Conservation (phyloP, 306 rosid species). For the Quercus alba region DNA sequence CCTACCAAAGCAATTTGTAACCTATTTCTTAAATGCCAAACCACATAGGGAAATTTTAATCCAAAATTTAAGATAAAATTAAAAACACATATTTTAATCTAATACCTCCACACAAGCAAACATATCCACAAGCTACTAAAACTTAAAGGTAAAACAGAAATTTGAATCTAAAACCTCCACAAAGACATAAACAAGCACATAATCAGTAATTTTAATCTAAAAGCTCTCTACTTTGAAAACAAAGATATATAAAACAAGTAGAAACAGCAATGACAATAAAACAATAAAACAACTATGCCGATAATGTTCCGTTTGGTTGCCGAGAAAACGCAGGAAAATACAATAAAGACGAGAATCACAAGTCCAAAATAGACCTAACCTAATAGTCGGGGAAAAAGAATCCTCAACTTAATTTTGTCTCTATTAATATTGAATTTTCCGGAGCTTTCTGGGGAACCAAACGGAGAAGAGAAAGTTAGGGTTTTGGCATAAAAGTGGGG, state of each 20-base stretch:
- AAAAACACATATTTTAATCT: no score
- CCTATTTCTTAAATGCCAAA: no score
- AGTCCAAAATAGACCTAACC: not conserved
- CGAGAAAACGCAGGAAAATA: not conserved
- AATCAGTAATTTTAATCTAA: no score
- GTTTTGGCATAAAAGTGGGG: not conserved
- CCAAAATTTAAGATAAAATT: no score
- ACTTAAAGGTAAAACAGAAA: no score
- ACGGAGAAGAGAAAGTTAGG: constrained; percentile 10
- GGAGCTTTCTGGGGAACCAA: constrained; percentile 8
- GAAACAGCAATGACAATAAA: not conserved
- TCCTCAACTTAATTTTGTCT: not conserved
- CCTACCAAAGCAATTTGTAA: not conserved
- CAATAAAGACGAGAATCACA: not conserved
- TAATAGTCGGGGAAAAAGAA: not conserved
- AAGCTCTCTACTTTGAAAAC: no score
- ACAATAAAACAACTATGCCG: not conserved
- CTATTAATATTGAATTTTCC: not conserved
- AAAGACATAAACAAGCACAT: no score
- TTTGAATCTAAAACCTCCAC: no score
- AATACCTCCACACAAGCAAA: no score
- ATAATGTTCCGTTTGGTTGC: not conserved
- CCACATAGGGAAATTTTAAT: no score
- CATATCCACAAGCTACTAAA: no score
- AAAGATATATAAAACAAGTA: no score